Conservation (phyloP, 805 yeast genomes). For the Candida jianshihensis region DNA sequence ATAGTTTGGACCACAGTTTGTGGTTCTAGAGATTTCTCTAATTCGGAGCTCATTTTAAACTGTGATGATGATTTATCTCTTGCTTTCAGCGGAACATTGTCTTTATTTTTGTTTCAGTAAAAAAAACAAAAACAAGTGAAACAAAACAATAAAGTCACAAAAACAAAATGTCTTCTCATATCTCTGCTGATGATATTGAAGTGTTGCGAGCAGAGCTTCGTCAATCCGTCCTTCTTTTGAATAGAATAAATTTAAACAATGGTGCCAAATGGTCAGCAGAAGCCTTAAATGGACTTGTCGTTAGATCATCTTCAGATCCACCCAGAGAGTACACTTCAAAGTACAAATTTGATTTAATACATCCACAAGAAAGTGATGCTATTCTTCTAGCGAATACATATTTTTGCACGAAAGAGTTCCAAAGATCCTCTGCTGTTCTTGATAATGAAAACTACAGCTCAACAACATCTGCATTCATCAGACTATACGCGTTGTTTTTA, state of each 20-base stretch:
- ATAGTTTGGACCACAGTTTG: constrained; percentile 3
- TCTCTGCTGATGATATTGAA: too few species aligned
- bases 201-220: constrained; percentile 24
- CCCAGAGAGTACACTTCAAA: too few species aligned
- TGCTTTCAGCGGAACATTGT: too few species aligned
- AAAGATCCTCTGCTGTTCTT: constrained; percentile 60
- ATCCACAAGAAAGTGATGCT: constrained; percentile 32
- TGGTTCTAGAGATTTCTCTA: constrained; percentile 1
- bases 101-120: too few species aligned
- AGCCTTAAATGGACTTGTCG: constrained; percentile 57
- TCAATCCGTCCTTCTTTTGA: constrained; percentile 36
- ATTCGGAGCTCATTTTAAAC: too few species aligned
- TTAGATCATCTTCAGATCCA: too few species aligned
- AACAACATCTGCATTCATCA: constrained; percentile 50
- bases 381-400: constrained; percentile 61
- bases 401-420: constrained; percentile 81
- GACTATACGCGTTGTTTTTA: constrained; percentile 61
- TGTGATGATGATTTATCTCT: too few species aligned
- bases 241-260: constrained; percentile 53
- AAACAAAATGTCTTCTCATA: too few species aligned
- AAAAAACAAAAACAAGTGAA: too few species aligned
- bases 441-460: constrained; percentile 43
- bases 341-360: constrained; percentile 1
- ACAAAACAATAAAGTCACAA: constrained; percentile 7
- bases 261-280: constrained; percentile 85